Evolutionary conservation across 805 yeast genomes (phyloP), one percentile per base, ranked within the genome.

Genomic region (Groenewaldozyma tartarivorans): DNA sequence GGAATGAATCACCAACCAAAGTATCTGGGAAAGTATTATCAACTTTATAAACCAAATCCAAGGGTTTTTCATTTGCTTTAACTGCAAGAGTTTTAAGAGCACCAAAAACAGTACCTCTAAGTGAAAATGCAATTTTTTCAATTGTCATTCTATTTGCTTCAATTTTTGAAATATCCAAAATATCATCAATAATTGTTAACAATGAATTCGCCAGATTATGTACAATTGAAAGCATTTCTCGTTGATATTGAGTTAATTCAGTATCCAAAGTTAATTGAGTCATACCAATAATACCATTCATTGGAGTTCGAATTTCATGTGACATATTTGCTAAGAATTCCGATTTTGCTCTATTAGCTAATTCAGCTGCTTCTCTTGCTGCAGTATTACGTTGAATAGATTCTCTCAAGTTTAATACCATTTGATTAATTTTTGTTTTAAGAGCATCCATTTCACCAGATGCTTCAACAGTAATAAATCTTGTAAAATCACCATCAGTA

Each of bases 131-230:
- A 46, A 84, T 85, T 56, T 82, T 83, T 56, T 85, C 95, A 41
- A 85, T 85, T 0, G 94, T 85, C 95, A 85, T 86, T 61, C 94
- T 71, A 61, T 85, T 85, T 21, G 95, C 95, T 61, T 85, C 95
- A 62, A 85, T 85, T 72, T 85, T 85, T 42, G 95, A 85, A 55
- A 85, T 85, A 75, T 85, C 95, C 51, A 85, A 69, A 52, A 85
- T 85, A 59, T 85, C 95, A 57, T 85, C 95, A 51, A 85, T 85
- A 49, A 85, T 85, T 0, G 94, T 85, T 53, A 85, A 69, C 50
- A 85, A 67, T 1, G 94, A 82, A 58, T 83, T 85, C 15, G 94
- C 94, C 52, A 85, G 67, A 55, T 84, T 85, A 63, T 84, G 92
- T 19, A 85, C 95, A 55, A 86, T 85, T 13, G 88, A 78, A 50